These are phyloP conservation scores for Pythium rishiriense DNA, from an alignment of 352 stramenopile species.

Conservation along the genomic window DNA sequence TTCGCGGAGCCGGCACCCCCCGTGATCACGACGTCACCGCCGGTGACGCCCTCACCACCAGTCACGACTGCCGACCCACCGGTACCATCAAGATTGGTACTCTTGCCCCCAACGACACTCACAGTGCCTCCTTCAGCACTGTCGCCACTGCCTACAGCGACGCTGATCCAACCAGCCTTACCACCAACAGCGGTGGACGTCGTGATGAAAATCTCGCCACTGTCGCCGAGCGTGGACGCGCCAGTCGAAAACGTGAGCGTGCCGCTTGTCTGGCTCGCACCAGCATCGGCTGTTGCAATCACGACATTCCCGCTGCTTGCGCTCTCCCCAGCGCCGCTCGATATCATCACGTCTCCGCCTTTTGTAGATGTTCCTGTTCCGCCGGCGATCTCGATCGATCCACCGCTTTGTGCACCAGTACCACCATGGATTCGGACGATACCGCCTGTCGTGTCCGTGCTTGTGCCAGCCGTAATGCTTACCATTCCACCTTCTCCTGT, in stretches of 20 bases:
- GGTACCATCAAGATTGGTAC: constrained; percentile 29
- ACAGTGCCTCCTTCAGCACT: constrained; percentile 18
- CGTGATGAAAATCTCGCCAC: constrained; percentile 33
- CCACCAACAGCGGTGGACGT: constrained; percentile 28
- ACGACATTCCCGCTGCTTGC: constrained; percentile 29
- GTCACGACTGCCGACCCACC: constrained; percentile 34
- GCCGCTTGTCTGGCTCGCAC: constrained; percentile 19
- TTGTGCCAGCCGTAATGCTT: constrained; percentile 31
- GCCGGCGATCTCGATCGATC: constrained; percentile 33
- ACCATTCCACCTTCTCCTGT: constrained; percentile 27
- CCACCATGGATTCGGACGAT: constrained; percentile 23
- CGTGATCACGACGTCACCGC: constrained; percentile 30
- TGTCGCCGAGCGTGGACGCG: constrained; percentile 6
- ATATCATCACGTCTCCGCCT: constrained; percentile 29
- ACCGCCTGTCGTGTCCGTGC: constrained; percentile 16
- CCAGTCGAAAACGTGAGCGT: constrained; percentile 17
- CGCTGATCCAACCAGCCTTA: constrained; percentile 32
- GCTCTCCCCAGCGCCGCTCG: constrained; percentile 22
- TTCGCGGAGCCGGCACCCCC: constrained; percentile 22
- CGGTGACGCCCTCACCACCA: constrained; percentile 31
- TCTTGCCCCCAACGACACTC: constrained; percentile 30
- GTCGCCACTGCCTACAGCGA: constrained; percentile 31
- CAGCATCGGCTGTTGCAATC: constrained; percentile 28
- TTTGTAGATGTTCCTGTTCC: constrained; percentile 24
- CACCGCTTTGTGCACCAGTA: constrained; percentile 25